phyloP scores from a whole-genome alignment of 1,284 basidiomycete genomes.

The Hypsizygus ulmarius region DNA sequence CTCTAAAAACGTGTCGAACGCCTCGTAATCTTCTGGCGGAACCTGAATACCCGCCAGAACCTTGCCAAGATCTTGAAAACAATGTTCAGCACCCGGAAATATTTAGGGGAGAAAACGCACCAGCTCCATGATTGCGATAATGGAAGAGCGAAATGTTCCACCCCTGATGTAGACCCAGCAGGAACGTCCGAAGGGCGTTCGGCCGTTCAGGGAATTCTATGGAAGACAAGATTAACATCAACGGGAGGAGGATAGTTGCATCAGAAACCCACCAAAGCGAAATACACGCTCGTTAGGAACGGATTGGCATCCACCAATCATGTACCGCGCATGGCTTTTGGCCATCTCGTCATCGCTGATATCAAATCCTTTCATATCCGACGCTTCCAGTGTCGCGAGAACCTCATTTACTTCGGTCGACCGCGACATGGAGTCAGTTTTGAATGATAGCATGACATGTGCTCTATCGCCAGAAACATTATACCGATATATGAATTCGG shows the following conservation, averaged over 20 bases:
- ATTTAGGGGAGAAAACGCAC: conserved; percentile 43
- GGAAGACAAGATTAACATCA: conserved; percentile 7
- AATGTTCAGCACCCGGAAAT: conserved; percentile 10
- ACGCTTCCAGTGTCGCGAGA: conserved; percentile 55
- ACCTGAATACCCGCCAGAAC: conserved; percentile 95
- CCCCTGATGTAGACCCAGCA: conserved; percentile 74
- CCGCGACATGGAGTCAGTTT: conserved; percentile 66
- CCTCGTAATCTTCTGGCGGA: conserved; percentile 58
- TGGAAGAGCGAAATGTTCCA: conserved; percentile 99
- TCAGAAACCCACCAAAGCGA: conserved; percentile 74
- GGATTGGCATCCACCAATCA: conserved; percentile 82
- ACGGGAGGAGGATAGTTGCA: conserved; percentile 4
- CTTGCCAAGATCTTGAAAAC: conserved; percentile 76
- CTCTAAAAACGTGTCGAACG: conserved; percentile 75
- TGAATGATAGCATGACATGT: conserved; percentile 91
- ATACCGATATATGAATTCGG: conserved; percentile 97
- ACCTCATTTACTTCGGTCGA: conserved; percentile 69
- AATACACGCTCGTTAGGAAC: conserved; percentile 90
- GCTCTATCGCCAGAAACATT: conserved; percentile 61
- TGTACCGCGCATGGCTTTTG: conserved; percentile 92
- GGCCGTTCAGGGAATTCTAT: conserved; percentile 96
- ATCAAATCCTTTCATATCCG: conserved; percentile 83
- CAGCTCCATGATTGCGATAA: conserved; percentile 95
- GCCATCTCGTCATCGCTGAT: conserved; percentile 95
- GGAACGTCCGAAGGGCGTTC: conserved; percentile 87